Conservation (phyloP, 805 yeast species). For the Middelhovenomyces tepae region DNA sequence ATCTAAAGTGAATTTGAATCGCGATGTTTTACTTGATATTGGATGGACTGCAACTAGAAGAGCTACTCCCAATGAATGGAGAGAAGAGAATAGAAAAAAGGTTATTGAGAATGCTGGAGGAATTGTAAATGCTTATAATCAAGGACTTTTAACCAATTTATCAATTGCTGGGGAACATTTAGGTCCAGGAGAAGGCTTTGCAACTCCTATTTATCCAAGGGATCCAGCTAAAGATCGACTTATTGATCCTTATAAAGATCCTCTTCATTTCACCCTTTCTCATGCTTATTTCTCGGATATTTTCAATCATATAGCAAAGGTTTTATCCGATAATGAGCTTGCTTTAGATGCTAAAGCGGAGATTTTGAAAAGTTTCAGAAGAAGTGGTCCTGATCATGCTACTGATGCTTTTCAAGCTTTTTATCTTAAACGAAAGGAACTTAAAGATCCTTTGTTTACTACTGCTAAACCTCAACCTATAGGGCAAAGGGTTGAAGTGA, state of each 20-base stretch:
- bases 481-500: no score
- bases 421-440: no score
- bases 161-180: slow-evolving; percentile 51
- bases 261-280: no score
- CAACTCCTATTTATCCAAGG: no score
- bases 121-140: slow-evolving; percentile 62
- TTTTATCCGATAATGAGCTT: slow-evolving; percentile 6
- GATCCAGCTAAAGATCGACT: slow-evolving; percentile 6
- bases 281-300: no score
- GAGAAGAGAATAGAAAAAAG: slow-evolving; percentile 55
- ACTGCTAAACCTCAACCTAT: no score
- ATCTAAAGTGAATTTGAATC: slow-evolving; percentile 22
- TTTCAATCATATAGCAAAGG: no score
- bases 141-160: slow-evolving; percentile 57
- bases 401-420: no score
- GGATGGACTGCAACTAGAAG: slow-evolving; percentile 96
- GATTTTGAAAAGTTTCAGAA: slow-evolving; percentile 19
- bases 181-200: slow-evolving; percentile 74
- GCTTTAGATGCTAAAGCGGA: slow-evolving; percentile 10
- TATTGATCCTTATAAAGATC: slow-evolving; percentile 8
- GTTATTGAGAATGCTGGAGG: slow-evolving; percentile 58
- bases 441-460: no score
- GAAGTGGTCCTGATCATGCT: slow-evolving; percentile 22
- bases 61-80: slow-evolving; percentile 61
- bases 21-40: slow-evolving; percentile 42